These are phyloP conservation scores for Peronospora farinosa DNA, from an alignment of 352 stramenopile genomes.

Conservation along the genomic window DNA sequence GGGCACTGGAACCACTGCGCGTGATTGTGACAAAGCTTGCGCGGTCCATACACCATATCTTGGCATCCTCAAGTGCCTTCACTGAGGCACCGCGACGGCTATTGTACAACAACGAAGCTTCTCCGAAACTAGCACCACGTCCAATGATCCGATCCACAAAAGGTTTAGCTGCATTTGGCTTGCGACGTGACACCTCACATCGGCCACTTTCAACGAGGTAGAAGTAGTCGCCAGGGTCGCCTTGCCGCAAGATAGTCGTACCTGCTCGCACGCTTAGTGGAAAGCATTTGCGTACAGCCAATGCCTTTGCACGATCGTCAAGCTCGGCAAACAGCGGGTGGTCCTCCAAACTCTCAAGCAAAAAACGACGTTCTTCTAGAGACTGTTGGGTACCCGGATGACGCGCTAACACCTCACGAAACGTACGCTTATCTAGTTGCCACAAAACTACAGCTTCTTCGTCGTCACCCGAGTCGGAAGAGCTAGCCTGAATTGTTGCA, in stretches of 20 bases:
- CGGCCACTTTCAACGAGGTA: slow-evolving; percentile 75
- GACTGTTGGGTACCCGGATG: slow-evolving; percentile 73
- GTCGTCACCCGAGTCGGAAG: slow-evolving; percentile 4
- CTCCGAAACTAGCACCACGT: slow-evolving; percentile 85
- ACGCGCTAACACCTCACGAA: slow-evolving; percentile 46
- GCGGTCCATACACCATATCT: slow-evolving; percentile 91
- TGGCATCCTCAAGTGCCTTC: slow-evolving; percentile 73
- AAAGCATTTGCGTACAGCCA: slow-evolving; percentile 81
- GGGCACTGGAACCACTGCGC: slow-evolving; percentile 63
- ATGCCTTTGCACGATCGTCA: slow-evolving; percentile 64
- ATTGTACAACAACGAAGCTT: slow-evolving; percentile 96
- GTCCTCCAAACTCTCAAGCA: slow-evolving; percentile 58
- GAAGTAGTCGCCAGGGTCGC: slow-evolving; percentile 81
- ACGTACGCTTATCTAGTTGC: slow-evolving; percentile 66
- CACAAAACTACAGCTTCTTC: slow-evolving; percentile 53
- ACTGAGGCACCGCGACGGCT: slow-evolving; percentile 90
- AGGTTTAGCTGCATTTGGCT: slow-evolving; percentile 40
- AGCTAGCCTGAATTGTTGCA: slow-evolving; percentile 49
- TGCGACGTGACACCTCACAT: slow-evolving; percentile 68
- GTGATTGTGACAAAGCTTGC: slow-evolving; percentile 83
- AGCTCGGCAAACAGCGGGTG: slow-evolving; percentile 74
- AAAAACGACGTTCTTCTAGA: slow-evolving; percentile 69
- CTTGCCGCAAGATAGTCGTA: slow-evolving; percentile 66
- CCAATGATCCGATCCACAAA: slow-evolving; percentile 73
- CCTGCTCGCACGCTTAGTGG: slow-evolving; percentile 54